Percentiles rank a stretch among this genome's conserved stretches.
These are phyloP conservation scores for Coniosporium tulheliwenetii DNA, from an alignment of 2,329 filamentous ascomycete species.

Conservation along the genomic window DNA sequence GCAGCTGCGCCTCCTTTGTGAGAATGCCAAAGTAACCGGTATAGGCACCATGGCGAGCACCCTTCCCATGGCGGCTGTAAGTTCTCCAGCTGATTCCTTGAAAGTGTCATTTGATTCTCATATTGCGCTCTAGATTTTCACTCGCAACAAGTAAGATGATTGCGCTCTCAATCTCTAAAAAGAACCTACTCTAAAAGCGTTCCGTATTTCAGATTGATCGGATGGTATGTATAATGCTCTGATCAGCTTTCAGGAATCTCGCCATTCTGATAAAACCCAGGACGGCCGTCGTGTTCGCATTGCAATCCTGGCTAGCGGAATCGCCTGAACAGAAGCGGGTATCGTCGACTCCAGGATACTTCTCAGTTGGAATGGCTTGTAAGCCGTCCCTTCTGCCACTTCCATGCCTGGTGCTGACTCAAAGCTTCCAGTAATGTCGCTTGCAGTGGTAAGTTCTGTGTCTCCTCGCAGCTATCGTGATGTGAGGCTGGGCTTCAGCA, in stretches of 20 bases:
- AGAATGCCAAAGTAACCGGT: neutral
- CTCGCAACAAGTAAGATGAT: conserved; percentile 57
- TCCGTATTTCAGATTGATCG: conserved; percentile 38
- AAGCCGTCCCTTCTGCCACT: conserved; percentile 20
- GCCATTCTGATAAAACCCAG: conserved; percentile 20
- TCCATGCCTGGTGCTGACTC: conserved; percentile 1
- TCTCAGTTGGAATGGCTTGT: conserved; percentile 69
- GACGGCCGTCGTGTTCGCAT: conserved; percentile 57
- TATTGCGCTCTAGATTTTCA: conserved; percentile 52
- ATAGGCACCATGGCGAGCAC: conserved; percentile 54
- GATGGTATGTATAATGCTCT: conserved; percentile 32
- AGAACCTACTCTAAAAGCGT: conserved; percentile 1
- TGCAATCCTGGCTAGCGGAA: conserved; percentile 67
- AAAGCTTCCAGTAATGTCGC: conserved; percentile 21
- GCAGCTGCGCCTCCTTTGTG: conserved; percentile 8
- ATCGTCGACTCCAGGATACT: conserved; percentile 52
- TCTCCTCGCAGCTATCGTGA: neutral
- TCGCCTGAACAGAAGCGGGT: conserved; percentile 50
- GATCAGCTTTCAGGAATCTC: conserved; percentile 3
- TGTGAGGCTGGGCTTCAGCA: conserved; percentile 22
- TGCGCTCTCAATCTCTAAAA: neutral
- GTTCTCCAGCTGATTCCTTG: conserved; percentile 12
- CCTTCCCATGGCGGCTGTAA: conserved; percentile 78
- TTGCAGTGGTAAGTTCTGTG: conserved; percentile 24
- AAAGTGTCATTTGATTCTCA: conserved; percentile 7